Conservation (phyloP, 2,329 filamentous ascomycete species). For the Venturia pyrina region DNA sequence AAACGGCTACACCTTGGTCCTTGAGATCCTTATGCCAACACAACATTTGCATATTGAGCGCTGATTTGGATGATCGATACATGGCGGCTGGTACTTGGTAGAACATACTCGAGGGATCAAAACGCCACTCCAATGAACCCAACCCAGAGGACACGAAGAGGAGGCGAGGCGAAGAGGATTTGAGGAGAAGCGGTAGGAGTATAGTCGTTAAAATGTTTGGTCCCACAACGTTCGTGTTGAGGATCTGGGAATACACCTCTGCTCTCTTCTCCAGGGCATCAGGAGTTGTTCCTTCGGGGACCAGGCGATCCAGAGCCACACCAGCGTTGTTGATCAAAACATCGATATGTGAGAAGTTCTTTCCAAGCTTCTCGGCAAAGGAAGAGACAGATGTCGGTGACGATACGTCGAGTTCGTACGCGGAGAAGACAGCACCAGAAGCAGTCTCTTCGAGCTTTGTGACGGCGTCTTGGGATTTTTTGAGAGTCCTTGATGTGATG, state of each 20-base stretch:
- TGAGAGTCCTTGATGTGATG: constrained; percentile 2
- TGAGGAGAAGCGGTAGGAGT: constrained; percentile 20
- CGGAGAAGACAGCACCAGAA: background rate
- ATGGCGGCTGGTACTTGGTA: background rate
- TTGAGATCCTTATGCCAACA: constrained; percentile 3
- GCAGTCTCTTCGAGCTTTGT: background rate
- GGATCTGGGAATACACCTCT: background rate
- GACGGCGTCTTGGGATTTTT: background rate
- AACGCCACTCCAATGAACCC: constrained; percentile 16
- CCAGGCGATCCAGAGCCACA: constrained; percentile 10
- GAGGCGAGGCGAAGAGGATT: constrained; percentile 18
- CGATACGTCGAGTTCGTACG: constrained; percentile 4
- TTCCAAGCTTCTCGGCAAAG: background rate
- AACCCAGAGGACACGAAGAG: constrained; percentile 21
- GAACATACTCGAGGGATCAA: background rate
- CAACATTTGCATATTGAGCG: constrained; percentile 11
- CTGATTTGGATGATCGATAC: constrained; percentile 7
- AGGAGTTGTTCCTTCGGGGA: constrained; percentile 4
- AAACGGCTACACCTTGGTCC: background rate
- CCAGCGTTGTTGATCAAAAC: constrained; percentile 10
- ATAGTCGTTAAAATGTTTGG: constrained; percentile 20
- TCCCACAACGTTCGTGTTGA: constrained; percentile 23
- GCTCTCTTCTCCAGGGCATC: background rate
- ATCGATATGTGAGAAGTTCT: background rate
- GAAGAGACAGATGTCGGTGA: background rate